Base-by-base conservation (phyloP, 164 flowering plant genomes). In the Dillenia turbinata region DNA sequence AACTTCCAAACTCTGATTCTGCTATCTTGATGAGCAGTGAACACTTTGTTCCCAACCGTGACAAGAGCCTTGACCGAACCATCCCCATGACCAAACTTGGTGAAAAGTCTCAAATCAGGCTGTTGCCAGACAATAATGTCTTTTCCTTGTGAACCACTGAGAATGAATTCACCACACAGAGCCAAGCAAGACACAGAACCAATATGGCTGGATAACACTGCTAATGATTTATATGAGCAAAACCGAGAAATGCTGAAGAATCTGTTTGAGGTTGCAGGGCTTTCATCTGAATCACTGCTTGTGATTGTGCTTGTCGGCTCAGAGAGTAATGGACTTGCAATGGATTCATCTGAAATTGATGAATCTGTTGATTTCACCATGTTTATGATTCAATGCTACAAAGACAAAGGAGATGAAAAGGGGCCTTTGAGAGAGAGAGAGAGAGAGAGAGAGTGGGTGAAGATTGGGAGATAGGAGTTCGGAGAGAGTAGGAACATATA, bases 111-210 rank as follows among this genome's bases (percentile, higher is more conserved):
- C 12, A 94, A 66, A 73, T 94, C 97, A 12, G 98, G 98, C 73
- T 94, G 96, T 57, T 94, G 98, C 97, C 98, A 91, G 7, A 91
- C 98, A 15, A 89, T 87, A 10, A 94, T 94, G 54, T 94, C 98
- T 54, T 84, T 89, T 4, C 93, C 93, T 45, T 89, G 95, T 1
- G 98, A 94, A 2, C 93, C 98, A 48, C 97, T 94, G 54, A 94
- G 72, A 9, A 94, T 71, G 75, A 90, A 94, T 40, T 94, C 98
- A 5, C 98, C 98, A 48, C 97, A 94, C 10, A 92, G 70, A 52
- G 98, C 89, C 65, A 92, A 57, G 74, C 85, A 90, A 10, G 98
- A 86, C 61, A 92, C 85, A 0, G 96, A 81, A 0, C 92, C 98
- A 0, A 83, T 52, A 50, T 94, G 98, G 54, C 91, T 97, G 0